These are phyloP conservation scores for Gloeophyllum trabeum DNA, from an alignment of 768 basidiomycete genomes.

Conservation along the genomic window DNA sequence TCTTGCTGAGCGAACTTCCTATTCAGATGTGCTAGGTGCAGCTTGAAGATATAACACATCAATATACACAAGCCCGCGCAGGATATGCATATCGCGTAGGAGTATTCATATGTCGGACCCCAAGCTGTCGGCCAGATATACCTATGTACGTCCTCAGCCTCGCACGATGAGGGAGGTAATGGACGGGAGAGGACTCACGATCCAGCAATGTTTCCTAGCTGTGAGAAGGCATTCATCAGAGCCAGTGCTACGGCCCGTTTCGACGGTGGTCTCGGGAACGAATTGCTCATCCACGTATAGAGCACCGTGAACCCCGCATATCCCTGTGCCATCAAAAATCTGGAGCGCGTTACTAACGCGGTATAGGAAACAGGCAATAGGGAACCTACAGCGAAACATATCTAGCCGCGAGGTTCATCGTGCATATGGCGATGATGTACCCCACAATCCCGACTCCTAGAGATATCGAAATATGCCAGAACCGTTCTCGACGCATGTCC, in stretches of 20 bases:
- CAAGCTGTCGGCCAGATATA: conserved; percentile 60
- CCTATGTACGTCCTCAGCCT: no score
- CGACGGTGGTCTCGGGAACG: conserved; percentile 68
- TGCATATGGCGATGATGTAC: conserved; percentile 53
- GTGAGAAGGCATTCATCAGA: conserved; percentile 69
- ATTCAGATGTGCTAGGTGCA: conserved; percentile 18
- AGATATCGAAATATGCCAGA: conserved; percentile 47
- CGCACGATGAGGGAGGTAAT: no score
- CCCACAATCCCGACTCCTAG: conserved; percentile 53
- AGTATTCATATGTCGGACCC: conserved; percentile 60
- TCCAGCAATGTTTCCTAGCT: conserved; percentile 77
- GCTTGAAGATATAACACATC: conserved; percentile 24
- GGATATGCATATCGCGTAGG: conserved; percentile 56
- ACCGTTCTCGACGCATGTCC: conserved; percentile 60
- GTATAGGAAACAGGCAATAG: background rate
- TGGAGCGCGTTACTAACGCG: conserved; percentile 12
- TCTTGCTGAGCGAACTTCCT: conserved; percentile 25
- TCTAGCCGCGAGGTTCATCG: conserved; percentile 48
- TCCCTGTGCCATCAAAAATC: conserved; percentile 69
- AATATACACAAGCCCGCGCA: conserved; percentile 23
- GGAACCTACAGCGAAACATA: conserved; percentile 53
- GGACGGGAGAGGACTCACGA: conserved; percentile 49
- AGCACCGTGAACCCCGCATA: conserved; percentile 66
- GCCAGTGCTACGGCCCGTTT: conserved; percentile 86
- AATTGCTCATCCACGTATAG: conserved; percentile 39